Base-by-base conservation (phyloP, 2,329 filamentous ascomycete species). In the Colletotrichum somersetense region DNA sequence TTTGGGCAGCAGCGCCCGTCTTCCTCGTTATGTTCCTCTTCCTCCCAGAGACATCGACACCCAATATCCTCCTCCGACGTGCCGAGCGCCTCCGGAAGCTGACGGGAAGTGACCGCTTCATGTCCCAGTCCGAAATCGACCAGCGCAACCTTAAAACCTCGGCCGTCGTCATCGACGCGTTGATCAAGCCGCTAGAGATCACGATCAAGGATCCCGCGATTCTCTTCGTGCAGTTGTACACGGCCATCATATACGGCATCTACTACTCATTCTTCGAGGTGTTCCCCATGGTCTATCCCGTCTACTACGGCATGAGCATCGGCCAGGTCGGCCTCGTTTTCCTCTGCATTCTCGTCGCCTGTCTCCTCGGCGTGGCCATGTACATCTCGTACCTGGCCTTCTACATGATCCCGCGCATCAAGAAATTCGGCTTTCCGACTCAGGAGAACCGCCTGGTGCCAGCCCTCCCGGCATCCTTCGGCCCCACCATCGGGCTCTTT, bases 191-290 rank as follows among this genome's bases (percentile, higher is more conserved):
- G 2, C 79, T 88, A 18, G 85, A 89, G 78, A 89, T 91, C 75
- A 89, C 85, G 8, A 73, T 90, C 77, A 87, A 89, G 77, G 89
- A 91, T 68, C 90, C 90, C 0, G 87, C 89, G 16, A 86, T 92
- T 74, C 79, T 89, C 71, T 91, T 92, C 78, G 85, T 89, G 1
- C 88, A 90, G 76, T 67, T 90, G 48, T 92, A 91, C 79, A 89
- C 87, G 3, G 86, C 86, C 66, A 85, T 91, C 75, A 86, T 89
- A 75, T 92, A 91, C 79, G 88, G 84, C 65, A 90, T 89, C 77
- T 90, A 89, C 82, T 89, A 89, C 76, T 86, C 83, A 53, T 92
- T 83, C 79, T 92, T 92, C 77, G 90, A 92, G 76, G 87, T 87
- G n/a, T 92, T 92, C 79, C 89, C 90, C 5, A 81, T 91, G 18